Percentiles rank a stretch among this genome's conserved stretches.
phyloP scores from a whole-genome alignment of 1,284 basidiomycete species.

The Cryptococcus sp. region DNA sequence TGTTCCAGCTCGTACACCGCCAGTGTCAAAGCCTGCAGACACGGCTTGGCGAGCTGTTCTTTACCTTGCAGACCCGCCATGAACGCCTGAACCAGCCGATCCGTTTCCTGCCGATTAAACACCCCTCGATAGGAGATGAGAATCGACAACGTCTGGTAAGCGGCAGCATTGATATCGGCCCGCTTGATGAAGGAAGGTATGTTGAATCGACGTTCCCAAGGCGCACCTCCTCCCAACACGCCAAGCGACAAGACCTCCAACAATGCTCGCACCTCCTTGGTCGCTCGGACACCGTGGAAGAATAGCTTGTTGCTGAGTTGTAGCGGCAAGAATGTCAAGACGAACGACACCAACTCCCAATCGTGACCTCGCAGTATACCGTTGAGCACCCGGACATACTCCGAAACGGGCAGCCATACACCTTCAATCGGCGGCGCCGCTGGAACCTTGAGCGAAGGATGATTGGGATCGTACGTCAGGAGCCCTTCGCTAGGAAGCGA shows the following conservation, averaged over 20 bases:
- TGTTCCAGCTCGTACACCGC: conserved; percentile 82
- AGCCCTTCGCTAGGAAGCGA: conserved; percentile 67
- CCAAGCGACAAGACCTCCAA: conserved; percentile 63
- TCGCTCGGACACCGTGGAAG: conserved; percentile 82
- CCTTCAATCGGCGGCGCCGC: conserved; percentile 49
- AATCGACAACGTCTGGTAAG: conserved; percentile 82
- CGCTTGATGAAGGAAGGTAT: conserved; percentile 53
- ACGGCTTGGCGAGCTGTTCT: conserved; percentile 80
- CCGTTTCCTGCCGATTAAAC: conserved; percentile 56
- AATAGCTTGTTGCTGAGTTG: conserved; percentile 95
- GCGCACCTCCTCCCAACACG: conserved; percentile 19
- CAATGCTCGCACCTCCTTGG: conserved; percentile 60
- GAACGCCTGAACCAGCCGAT: conserved; percentile 76
- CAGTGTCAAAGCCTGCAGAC: conserved; percentile 83
- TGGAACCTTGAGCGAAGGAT: conserved; percentile 47
- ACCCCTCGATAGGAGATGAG: conserved; percentile 81
- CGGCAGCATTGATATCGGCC: conserved; percentile 80
- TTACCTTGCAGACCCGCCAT: conserved; percentile 67
- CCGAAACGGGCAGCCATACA: conserved; percentile 69
- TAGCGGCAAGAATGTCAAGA: conserved; percentile 82
- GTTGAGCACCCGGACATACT: conserved; percentile 65
- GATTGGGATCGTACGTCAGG: conserved; percentile 62
- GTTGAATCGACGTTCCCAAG: conserved; percentile 45
- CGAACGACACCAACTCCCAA: conserved; percentile 93
- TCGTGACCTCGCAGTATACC: conserved; percentile 72